Percentiles rank a stretch among this genome's conserved stretches.
phyloP scores from a whole-genome alignment of 2,329 filamentous ascomycete species.

The Monilinia polystroma region DNA sequence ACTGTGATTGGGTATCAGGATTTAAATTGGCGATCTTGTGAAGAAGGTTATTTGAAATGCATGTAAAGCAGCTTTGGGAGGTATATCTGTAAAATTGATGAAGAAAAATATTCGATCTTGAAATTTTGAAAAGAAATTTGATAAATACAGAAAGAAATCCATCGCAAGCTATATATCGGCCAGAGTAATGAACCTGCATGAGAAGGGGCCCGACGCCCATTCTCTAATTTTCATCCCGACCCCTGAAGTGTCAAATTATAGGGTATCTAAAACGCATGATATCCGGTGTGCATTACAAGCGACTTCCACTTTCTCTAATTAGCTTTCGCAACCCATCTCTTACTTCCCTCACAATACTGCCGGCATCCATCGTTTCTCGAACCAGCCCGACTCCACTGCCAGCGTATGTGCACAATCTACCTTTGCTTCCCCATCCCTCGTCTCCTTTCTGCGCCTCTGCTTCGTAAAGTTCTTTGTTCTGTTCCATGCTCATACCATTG shows the following conservation, averaged over 20 bases:
- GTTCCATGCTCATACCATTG: conserved; percentile 42
- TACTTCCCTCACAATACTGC: conserved; percentile 47
- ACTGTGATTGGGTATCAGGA: too few species aligned
- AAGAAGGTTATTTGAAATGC: neutral
- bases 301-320: conserved; percentile 16
- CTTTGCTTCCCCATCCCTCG: conserved; percentile 51
- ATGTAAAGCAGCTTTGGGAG: neutral
- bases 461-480: conserved; percentile 45
- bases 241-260: neutral
- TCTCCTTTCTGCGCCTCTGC: conserved; percentile 51
- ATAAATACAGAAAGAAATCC: neutral
- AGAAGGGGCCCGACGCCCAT: neutral
- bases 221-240: neutral
- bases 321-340: conserved; percentile 16
- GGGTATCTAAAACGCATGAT: neutral
- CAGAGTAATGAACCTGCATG: neutral
- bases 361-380: conserved; percentile 49
- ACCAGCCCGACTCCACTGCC: conserved; percentile 61
- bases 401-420: conserved; percentile 60
- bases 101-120: neutral
- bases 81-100: neutral
- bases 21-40: neutral
- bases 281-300: conserved; percentile 7
- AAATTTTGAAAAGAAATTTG: neutral
- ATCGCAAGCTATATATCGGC: neutral